phyloP scores from a whole-genome alignment of 2,329 filamentous ascomycete genomes.

The Trichoderma asperellum region DNA sequence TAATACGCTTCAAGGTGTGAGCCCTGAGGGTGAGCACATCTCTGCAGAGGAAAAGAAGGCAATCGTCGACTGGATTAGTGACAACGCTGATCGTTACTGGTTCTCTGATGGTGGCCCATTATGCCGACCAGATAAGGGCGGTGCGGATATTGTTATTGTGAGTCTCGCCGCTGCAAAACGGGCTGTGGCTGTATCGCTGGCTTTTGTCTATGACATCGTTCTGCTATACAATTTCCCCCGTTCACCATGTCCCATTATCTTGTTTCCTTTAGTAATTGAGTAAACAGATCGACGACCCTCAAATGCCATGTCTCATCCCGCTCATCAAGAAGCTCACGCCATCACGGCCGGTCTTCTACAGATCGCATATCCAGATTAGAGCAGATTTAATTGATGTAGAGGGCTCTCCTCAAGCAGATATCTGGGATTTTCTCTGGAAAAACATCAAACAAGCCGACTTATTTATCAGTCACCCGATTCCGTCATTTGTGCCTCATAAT shows the following conservation, averaged over 20 bases:
- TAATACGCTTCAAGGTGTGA: conserved; percentile 84
- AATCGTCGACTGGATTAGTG: conserved; percentile 72
- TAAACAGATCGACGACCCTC: conserved; percentile 72
- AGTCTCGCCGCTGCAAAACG: conserved; percentile 34
- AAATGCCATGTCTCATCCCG: conserved; percentile 80
- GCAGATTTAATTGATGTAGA: conserved; percentile 68
- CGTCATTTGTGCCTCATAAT: conserved; percentile 70
- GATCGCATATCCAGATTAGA: conserved; percentile 82
- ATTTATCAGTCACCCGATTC: conserved; percentile 82
- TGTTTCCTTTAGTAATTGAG: neutral
- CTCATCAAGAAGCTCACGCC: conserved; percentile 73
- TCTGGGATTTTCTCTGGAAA: conserved; percentile 77
- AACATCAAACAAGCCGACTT: conserved; percentile 72
- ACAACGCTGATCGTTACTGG: conserved; percentile 79
- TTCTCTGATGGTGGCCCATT: conserved; percentile 69
- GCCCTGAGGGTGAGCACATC: conserved; percentile 66
- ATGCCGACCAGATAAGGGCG: conserved; percentile 65
- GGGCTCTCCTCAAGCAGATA: conserved; percentile 70
- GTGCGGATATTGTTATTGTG: conserved; percentile 73
- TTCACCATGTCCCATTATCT: neutral
- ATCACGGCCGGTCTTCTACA: conserved; percentile 75
- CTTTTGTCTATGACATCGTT: neutral
- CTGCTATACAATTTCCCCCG: neutral
- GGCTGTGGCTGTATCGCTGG: neutral
- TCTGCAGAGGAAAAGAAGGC: conserved; percentile 61